phyloP scores from a whole-genome alignment of 805 yeast species.

The Cyberlindnera nakhonratchasimensis region DNA sequence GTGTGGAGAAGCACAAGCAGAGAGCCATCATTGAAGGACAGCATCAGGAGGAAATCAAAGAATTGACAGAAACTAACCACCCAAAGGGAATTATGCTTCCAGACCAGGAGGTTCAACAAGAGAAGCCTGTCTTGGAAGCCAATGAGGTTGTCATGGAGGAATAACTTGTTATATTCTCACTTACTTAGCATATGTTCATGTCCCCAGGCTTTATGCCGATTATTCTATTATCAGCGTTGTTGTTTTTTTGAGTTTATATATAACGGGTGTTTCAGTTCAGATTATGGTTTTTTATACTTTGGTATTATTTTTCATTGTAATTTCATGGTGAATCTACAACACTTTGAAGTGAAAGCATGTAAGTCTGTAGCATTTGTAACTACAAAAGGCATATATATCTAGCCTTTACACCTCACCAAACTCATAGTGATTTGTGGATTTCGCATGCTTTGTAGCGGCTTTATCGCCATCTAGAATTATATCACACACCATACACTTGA shows the following conservation, averaged over 20 bases:
- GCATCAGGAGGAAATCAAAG: slow-evolving; percentile 39
- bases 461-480: slow-evolving; percentile 54
- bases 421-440: slow-evolving; percentile 52
- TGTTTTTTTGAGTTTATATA: neutral
- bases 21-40: slow-evolving; percentile 45
- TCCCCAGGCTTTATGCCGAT: neutral
- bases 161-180: neutral
- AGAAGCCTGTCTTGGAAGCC: slow-evolving; percentile 16
- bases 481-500: slow-evolving; percentile 57
- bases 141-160: slow-evolving; percentile 25
- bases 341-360: too few species aligned
- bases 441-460: slow-evolving; percentile 64
- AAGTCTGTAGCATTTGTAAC: too few species aligned
- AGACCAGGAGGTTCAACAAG: slow-evolving; percentile 14
- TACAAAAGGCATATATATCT: too few species aligned
- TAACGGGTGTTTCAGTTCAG: slow-evolving; percentile 1
- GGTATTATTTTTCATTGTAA: neutral
- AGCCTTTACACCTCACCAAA: slow-evolving; percentile 49
- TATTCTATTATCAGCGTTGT: neutral
- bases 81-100: slow-evolving; percentile 29
- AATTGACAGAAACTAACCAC: slow-evolving; percentile 25
- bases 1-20: slow-evolving; percentile 59
- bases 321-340: neutral
- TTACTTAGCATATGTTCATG: neutral
- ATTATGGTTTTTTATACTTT: slow-evolving; percentile 23